Conservation (phyloP, 768 basidiomycete genomes). For the Tylopilus sp. region DNA sequence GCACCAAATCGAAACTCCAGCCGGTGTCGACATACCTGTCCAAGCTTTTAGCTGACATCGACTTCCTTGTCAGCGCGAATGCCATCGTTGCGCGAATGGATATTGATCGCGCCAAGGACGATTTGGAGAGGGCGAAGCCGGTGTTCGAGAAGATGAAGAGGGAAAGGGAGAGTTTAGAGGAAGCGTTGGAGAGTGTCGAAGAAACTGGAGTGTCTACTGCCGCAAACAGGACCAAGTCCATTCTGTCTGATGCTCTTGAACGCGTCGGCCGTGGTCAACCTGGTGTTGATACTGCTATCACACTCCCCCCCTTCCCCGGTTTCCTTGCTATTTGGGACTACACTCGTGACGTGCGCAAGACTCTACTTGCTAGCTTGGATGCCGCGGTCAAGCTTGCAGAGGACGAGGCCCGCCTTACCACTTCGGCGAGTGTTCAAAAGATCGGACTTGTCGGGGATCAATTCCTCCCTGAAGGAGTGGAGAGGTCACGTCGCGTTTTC, state of each 20-base stretch:
- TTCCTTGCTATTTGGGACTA: constrained; percentile 83
- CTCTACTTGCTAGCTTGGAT: constrained; percentile 80
- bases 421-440: constrained; percentile 60
- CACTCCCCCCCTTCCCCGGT: constrained; percentile 81
- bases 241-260: constrained; percentile 68
- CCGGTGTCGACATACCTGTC: constrained; percentile 90
- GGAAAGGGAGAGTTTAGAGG: constrained; percentile 72
- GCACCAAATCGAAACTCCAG: constrained; percentile 92
- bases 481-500: constrained; percentile 80
- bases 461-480: constrained; percentile 78
- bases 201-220: constrained; percentile 64
- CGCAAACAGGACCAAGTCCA: constrained; percentile 48
- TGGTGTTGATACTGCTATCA: constrained; percentile 48
- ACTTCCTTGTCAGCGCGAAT: constrained; percentile 83
- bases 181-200: constrained; percentile 73
- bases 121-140: constrained; percentile 68
- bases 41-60: constrained; percentile 87
- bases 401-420: constrained; percentile 72
- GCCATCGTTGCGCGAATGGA: constrained; percentile 81
- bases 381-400: constrained; percentile 76
- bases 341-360: constrained; percentile 70
- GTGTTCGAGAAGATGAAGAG: constrained; percentile 85
- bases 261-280: constrained; percentile 73
- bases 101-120: constrained; percentile 63
- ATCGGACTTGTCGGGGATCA: constrained; percentile 69